Conservation (phyloP, 164 flowering plant genomes). For the Aristolochia californica region DNA sequence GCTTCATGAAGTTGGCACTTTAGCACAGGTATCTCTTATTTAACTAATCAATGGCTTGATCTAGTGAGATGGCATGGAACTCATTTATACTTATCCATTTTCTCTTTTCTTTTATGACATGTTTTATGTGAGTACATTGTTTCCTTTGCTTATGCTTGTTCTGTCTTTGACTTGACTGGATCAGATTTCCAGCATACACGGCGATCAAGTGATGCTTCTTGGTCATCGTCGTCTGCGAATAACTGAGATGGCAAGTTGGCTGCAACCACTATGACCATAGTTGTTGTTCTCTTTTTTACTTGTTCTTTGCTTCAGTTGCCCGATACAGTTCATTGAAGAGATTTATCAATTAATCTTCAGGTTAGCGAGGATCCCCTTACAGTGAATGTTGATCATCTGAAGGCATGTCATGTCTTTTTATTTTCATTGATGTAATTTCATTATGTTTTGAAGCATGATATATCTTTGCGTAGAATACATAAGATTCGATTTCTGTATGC, state of each 20-base stretch:
- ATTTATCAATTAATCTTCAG: conserved; percentile 28
- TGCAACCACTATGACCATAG: neutral
- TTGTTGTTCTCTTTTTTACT: neutral
- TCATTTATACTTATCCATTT: too few relatives aligned
- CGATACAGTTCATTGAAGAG: neutral
- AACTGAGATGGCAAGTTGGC: conserved; percentile 75
- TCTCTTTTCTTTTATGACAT: too few relatives aligned
- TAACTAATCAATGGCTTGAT: too few relatives aligned
- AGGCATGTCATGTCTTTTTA: conserved; percentile 34
- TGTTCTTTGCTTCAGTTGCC: neutral
- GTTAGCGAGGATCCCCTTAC: conserved; percentile 91
- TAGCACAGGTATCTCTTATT: conserved; percentile 63
- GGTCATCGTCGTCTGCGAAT: conserved; percentile 91
- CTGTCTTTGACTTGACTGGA: conserved; percentile 7
- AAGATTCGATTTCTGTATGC: neutral
- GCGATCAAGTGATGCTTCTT: conserved; percentile 80
- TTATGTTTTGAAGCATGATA: neutral
- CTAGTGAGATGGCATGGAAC: too few relatives aligned
- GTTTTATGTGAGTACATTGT: neutral
- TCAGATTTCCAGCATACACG: conserved; percentile 85
- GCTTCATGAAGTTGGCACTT: conserved; percentile 95
- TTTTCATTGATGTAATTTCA: neutral
- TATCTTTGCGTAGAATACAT: neutral
- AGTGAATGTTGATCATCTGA: conserved; percentile 95
- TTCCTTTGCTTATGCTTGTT: neutral